These are phyloP conservation scores for Microthlaspi erraticum DNA, from an alignment of 345 rosid species.

Conservation along the genomic window DNA sequence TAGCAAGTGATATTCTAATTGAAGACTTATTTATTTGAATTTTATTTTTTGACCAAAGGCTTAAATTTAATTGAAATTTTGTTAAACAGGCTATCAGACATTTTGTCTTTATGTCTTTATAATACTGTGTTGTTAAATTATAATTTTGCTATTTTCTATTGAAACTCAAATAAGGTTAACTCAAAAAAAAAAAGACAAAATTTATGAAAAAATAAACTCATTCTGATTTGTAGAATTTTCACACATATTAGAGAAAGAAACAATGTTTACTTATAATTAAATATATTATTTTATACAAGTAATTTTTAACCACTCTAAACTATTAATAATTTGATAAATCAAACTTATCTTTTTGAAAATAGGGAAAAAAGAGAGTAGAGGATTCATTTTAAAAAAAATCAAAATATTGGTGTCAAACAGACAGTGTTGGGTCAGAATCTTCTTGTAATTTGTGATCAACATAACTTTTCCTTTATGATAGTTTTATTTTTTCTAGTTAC, in stretches of 20 bases:
- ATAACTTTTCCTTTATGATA: too few species aligned
- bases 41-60: not conserved
- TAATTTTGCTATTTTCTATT: not conserved
- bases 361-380: too few species aligned
- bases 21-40: slow-evolving; percentile 16
- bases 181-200: not conserved
- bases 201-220: too few species aligned
- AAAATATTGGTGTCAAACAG: not conserved
- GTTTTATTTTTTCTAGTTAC: not conserved
- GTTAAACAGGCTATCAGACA: not conserved
- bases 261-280: too few species aligned
- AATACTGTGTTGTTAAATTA: not conserved
- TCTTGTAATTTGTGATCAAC: too few species aligned
- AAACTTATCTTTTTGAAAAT: too few species aligned
- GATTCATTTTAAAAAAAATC: too few species aligned
- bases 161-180: not conserved
- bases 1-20: slow-evolving; percentile 18
- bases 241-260: too few species aligned
- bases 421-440: not conserved
- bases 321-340: too few species aligned
- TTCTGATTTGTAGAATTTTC: too few species aligned
- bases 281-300: too few species aligned
- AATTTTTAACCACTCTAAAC: too few species aligned
- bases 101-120: not conserved
- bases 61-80: not conserved